These are phyloP conservation scores for Hyaloperonospora arabidopsidis DNA, from an alignment of 352 stramenopile species.

Conservation along the genomic window DNA sequence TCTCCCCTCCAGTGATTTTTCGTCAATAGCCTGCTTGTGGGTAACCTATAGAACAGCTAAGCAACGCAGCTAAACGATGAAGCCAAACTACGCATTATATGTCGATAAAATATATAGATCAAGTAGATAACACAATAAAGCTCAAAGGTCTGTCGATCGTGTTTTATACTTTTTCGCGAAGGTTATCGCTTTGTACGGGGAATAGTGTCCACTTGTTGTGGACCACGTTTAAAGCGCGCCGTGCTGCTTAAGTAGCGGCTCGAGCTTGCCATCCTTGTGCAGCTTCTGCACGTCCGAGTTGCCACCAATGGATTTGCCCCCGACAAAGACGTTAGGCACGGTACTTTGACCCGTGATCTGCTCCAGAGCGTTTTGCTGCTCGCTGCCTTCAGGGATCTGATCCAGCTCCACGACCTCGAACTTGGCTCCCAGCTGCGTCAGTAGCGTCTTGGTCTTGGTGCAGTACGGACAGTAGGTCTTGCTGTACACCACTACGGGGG, in stretches of 20 bases:
- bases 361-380: slow-evolving; percentile 53
- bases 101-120: too few species aligned
- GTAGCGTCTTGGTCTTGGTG: slow-evolving; percentile 56
- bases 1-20: too few species aligned
- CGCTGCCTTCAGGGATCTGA: slow-evolving; percentile 37
- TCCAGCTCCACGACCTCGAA: slow-evolving; percentile 64
- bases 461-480: slow-evolving; percentile 96
- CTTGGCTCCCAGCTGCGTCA: slow-evolving; percentile 43
- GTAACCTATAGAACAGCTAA: too few species aligned
- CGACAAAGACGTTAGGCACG: slow-evolving; percentile 97
- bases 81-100: too few species aligned
- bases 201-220: too few species aligned
- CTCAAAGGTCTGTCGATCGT: too few species aligned
- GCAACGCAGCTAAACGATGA: too few species aligned
- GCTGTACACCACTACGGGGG: slow-evolving; percentile 80
- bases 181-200: too few species aligned
- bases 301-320: slow-evolving; percentile 90
- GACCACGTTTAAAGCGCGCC: slow-evolving; percentile 24
- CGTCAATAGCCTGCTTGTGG: too few species aligned
- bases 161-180: too few species aligned
- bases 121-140: too few species aligned
- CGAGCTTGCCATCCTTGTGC: slow-evolving; percentile 81
- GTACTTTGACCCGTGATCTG: slow-evolving; percentile 86
- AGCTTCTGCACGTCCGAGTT: slow-evolving; percentile 91
- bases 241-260: slow-evolving; percentile 78